phyloP scores from a whole-genome alignment of 2,329 filamentous ascomycete species.

The Colletotrichum horii region DNA sequence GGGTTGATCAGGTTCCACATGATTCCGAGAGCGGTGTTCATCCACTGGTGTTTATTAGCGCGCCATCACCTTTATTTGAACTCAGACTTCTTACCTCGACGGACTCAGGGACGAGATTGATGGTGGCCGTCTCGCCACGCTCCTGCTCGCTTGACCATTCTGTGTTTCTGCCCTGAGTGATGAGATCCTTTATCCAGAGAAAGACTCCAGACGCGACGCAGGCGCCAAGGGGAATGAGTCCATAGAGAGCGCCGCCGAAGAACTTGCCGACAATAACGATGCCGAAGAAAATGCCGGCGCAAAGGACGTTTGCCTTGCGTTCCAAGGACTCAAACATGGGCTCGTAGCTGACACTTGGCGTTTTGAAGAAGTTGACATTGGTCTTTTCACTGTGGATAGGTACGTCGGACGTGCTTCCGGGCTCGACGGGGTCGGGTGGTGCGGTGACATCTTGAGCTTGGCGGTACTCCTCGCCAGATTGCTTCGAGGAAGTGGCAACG shows the following conservation, averaged over 20 bases:
- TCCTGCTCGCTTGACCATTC: constrained; percentile 91
- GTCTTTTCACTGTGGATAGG: constrained; percentile 97
- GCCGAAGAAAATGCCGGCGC: constrained; percentile 70
- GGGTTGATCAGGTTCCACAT: constrained; percentile 94
- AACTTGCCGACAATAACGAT: constrained; percentile 80
- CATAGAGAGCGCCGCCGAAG: constrained; percentile 79
- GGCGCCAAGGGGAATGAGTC: constrained; percentile 74
- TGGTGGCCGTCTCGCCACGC: constrained; percentile 82
- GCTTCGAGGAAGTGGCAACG: constrained; percentile 71
- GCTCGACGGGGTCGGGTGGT: constrained; percentile 83
- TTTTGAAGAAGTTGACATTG: constrained; percentile 94
- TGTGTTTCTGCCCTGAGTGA: constrained; percentile 79
- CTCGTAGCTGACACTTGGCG: constrained; percentile 86
- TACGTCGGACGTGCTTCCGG: constrained; percentile 87
- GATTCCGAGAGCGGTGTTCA: constrained; percentile 86
- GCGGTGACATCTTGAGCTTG: constrained; percentile 87
- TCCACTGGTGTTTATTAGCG: constrained; percentile 63
- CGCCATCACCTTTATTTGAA: not conserved
- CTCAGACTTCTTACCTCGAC: constrained; percentile 58
- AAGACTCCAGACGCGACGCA: constrained; percentile 81
- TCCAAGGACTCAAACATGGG: constrained; percentile 84
- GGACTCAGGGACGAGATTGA: constrained; percentile 89
- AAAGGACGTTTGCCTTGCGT: constrained; percentile 73
- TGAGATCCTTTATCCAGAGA: constrained; percentile 87
- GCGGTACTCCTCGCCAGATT: constrained; percentile 82